A percentile compares a stretch with the other conserved stretches of the same genome.
Conservation (phyloP, 257 asterid genomes). For the Cinchona pubescens region DNA sequence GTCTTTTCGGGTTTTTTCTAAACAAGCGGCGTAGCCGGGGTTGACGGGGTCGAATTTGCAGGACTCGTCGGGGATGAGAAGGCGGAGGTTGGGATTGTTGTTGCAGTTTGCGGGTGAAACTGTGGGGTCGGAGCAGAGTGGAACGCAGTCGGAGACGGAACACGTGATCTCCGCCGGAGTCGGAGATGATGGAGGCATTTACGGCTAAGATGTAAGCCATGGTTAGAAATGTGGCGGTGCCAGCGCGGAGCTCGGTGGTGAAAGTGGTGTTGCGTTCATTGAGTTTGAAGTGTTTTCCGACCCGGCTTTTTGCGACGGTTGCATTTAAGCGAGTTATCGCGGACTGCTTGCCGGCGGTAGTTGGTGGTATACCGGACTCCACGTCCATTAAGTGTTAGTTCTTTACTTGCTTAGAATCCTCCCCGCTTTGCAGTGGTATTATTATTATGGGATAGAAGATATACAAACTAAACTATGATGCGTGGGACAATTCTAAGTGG, state of each 20-base stretch:
- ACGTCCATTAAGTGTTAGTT: no score
- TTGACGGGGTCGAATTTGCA: constrained; percentile 84
- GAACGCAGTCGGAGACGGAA: constrained; percentile 78
- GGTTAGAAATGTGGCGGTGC: constrained; percentile 94
- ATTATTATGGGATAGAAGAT: no score
- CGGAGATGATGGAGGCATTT: constrained; percentile 84
- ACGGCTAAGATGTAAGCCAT: constrained; percentile 99
- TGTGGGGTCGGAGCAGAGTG: constrained; percentile 65
- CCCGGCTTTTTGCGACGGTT: constrained; percentile 44
- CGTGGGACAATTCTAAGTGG: background rate
- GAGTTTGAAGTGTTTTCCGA: constrained; percentile 72
- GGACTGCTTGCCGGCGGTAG: constrained; percentile 30
- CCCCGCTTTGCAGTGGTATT: no score
- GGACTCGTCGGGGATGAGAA: constrained; percentile 53
- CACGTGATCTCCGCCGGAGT: constrained; percentile 97
- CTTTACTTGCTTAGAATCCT: no score
- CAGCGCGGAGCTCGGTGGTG: constrained; percentile 98
- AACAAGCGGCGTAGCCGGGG: constrained; percentile 84
- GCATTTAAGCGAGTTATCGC: constrained; percentile 51
- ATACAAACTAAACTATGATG: no score
- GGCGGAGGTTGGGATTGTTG: constrained; percentile 34
- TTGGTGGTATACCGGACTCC: constrained; percentile 37
- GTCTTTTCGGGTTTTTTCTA: constrained; percentile 60
- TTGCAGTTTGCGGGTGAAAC: constrained; percentile 45
- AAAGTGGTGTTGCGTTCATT: constrained; percentile 70